Base-by-base conservation (phyloP, 2,329 filamentous ascomycete species). In the Fusarium nisikadoi region DNA sequence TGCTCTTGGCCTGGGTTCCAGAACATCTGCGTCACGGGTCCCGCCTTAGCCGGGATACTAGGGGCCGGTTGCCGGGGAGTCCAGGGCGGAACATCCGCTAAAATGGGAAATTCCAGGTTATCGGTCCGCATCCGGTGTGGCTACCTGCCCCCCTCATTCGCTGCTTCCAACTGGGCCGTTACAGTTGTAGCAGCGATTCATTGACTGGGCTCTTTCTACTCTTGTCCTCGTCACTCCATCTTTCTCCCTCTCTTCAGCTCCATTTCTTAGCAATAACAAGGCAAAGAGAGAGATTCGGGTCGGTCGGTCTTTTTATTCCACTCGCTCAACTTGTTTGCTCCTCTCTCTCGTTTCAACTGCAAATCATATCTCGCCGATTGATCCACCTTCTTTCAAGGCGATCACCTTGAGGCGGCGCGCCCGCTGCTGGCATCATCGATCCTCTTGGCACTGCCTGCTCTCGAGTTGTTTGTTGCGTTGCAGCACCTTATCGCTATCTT, bases 81-180 rank as follows among this genome's bases (percentile, higher is more conserved):
- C 65, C 55, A 57, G 68, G 73, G 69, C 67, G 72, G 73, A 60
- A 66, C 56, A 65, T 31, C 62, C 69, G 65, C 75, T 76, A 73
- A 70, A 72, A 59, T 64, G 70, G 73, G 62, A 42, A 60, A 46
- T 57, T 66, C 61, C 63, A 64, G 65, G 70, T 66, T 67, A 62
- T 75, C 68, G 73, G 65, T 62, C 73, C 70, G 65, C 73, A 70
- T 77, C 73, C 63, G 75, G 71, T 67, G 60, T 75, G 75, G 66
- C 69, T 23, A 56, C 65, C 33, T 59, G 54, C 27, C 36, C 46
- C 46, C 64, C 54, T 63, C 71, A 75, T 75, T 77, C 31, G 27
- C 11, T 12, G 4, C 49, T 70, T 68, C 64, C 38, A 54, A 62
- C 63, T 68, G 62, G 57, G 66, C 69, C 66, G 71, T 75, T 74